A percentile compares a stretch with the other conserved stretches of the same genome.
These are phyloP conservation scores for Hymenoscyphus albidus DNA, from an alignment of 2,329 filamentous ascomycete species.

Conservation along the genomic window DNA sequence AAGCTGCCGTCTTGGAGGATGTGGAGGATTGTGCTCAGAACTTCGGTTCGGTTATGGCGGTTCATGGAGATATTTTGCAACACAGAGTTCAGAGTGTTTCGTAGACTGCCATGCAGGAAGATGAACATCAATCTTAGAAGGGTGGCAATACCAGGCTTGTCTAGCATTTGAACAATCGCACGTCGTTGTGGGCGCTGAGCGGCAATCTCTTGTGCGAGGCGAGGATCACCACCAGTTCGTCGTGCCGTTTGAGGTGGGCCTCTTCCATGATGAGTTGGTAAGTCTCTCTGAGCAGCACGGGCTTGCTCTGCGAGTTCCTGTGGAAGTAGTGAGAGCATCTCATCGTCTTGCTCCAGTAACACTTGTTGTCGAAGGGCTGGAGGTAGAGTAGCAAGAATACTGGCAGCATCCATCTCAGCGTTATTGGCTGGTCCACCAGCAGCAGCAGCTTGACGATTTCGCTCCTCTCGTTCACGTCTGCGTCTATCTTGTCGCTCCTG, in stretches of 20 bases:
- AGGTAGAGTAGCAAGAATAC: slow-evolving; percentile 86
- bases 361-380: slow-evolving; percentile 81
- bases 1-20: slow-evolving; percentile 94
- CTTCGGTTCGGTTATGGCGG: slow-evolving; percentile 89
- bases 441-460: slow-evolving; percentile 61
- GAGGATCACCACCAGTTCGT: slow-evolving; percentile 45
- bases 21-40: slow-evolving; percentile 86
- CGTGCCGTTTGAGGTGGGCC: slow-evolving; percentile 39
- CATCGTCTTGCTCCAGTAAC: slow-evolving; percentile 86
- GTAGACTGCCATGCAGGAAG: slow-evolving; percentile 81
- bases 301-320: slow-evolving; percentile 85
- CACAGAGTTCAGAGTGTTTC: slow-evolving; percentile 78
- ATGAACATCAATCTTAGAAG: slow-evolving; percentile 98
- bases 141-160: slow-evolving; percentile 94
- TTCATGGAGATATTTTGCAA: slow-evolving; percentile 93
- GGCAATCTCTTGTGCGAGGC: slow-evolving; percentile 30
- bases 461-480: slow-evolving; percentile 61
- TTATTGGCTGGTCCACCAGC: slow-evolving; percentile 51
- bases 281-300: slow-evolving; percentile 58
- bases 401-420: slow-evolving; percentile 83
- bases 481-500: slow-evolving; percentile 87
- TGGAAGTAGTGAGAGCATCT: slow-evolving; percentile 77
- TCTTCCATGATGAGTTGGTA: slow-evolving; percentile 27
- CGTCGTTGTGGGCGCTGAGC: slow-evolving; percentile 63
- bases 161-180: slow-evolving; percentile 90